These are phyloP conservation scores for Myxozyma nipponensis DNA, from an alignment of 805 yeast species.

Conservation along the genomic window DNA sequence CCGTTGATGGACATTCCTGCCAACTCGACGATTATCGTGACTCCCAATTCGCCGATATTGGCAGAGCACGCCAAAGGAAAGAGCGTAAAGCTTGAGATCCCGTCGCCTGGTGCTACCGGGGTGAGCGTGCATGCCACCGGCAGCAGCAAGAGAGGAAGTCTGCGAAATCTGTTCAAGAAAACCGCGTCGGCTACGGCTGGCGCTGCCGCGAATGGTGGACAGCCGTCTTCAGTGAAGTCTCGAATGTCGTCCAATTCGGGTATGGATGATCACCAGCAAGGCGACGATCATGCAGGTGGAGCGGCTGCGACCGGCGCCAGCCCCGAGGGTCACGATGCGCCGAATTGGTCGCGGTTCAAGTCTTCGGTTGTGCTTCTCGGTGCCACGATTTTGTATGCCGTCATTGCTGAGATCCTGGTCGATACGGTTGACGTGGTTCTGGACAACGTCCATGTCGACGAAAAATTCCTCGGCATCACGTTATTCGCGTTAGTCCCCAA, in stretches of 20 bases:
- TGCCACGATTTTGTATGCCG: constrained; percentile 83
- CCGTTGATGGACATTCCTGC: constrained; percentile 16
- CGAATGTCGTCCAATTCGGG: not conserved
- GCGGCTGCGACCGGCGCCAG: constrained; percentile 29
- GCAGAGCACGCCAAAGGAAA: not conserved
- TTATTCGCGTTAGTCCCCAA: constrained; percentile 95
- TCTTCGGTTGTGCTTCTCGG: constrained; percentile 76
- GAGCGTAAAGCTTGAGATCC: not conserved
- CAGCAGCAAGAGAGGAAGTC: constrained; percentile 12
- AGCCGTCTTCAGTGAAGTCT: constrained; percentile 6
- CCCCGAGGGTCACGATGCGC: constrained; percentile 86
- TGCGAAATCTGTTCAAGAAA: constrained; percentile 11
- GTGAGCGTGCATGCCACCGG: constrained; percentile 1
- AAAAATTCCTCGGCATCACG: constrained; percentile 88
- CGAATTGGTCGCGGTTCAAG: constrained; percentile 89
- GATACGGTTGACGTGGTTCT: constrained; percentile 89
- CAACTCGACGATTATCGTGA: not conserved
- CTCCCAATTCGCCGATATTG: not conserved
- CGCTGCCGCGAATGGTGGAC: not conserved
- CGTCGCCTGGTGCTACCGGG: not conserved
- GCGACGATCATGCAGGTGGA: not conserved
- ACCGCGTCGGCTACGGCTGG: not conserved
- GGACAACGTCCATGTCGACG: constrained; percentile 71
- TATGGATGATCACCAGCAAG: constrained; percentile 1
- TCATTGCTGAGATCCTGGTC: constrained; percentile 90